Base-by-base conservation (phyloP, 495 filamentous ascomycete species). In the Lepraria neglecta region DNA sequence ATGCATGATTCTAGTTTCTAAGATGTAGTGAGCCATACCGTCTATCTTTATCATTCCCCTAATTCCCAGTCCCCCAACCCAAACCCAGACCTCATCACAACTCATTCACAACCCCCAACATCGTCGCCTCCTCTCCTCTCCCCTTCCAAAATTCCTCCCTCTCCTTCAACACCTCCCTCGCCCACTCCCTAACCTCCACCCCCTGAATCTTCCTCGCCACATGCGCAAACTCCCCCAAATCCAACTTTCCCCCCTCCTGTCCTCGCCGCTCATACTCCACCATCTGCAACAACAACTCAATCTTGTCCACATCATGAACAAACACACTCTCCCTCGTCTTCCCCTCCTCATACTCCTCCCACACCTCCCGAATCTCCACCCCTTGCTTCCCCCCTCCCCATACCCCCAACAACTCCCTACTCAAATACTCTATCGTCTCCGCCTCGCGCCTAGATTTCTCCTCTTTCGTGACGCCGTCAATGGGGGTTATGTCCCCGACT, bases 221-320 rank as follows among this genome's bases (percentile, higher is more conserved):
- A 60, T 83, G 82, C 27, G 83, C 72, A 68, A 98, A 97, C 74
- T 97, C 94, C 28, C 84, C 80, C 47, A 98, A 76, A 71, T 97
- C 90, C 57, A 89, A 71, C 11, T 42, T 14, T 15, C 61, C 61
- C 64, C 74, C 64, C 48, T 81, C 79, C 40, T 85, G 71, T 31
- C 82, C 74, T 14, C 78, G 75, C 67, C 87, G 89, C 81, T 98
- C 94, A 71, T 98, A 98, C 72, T 98, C 94, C 24, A 96, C 78
- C 87, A 96, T 96, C 77, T 98, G 94, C 70, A 94, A 73, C 50
- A 98, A 72, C 43, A 98, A 75, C 76, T 98, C 94, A 71, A 97
- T 85, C 80, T 97, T 96, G 73, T 98, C 94, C 59, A 98, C 82
- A 75, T 97, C 94, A 68, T 98, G 94, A 17, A 98, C 95, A 64